Evolutionary conservation across 345 rosid species (phyloP).

Genomic region (Raphanus raphanistrum): DNA sequence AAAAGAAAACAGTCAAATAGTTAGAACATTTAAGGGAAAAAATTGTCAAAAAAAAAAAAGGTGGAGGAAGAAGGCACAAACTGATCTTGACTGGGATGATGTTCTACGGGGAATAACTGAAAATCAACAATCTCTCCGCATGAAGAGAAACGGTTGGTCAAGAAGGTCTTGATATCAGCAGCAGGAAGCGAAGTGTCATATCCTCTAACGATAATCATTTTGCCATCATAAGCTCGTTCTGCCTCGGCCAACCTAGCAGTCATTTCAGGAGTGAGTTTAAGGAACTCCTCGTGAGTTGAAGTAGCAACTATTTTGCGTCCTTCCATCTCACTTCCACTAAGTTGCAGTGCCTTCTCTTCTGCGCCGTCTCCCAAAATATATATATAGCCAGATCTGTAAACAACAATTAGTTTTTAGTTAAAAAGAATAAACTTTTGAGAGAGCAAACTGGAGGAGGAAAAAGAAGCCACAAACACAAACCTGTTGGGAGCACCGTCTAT

Average conservation of each 20-base stretch:
- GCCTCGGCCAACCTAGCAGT: background rate
- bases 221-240: background rate
- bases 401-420: background rate
- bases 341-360: background rate
- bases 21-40: no score
- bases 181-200: no score
- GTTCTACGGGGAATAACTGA: no score
- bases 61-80: no score
- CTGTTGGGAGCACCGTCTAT: background rate
- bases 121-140: no score
- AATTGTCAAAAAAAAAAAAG: no score
- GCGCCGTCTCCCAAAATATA: background rate
- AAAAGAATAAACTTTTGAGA: background rate
- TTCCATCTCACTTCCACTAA: background rate
- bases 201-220: background rate
- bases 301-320: background rate
- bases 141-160: no score
- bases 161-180: no score
- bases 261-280: background rate
- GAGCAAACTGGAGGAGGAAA: background rate
- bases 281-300: background rate
- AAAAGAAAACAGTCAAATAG: no score
- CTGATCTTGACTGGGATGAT: no score
- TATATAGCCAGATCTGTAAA: background rate
- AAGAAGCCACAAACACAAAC: background rate